These are phyloP conservation scores for Leonotis leonurus DNA, from an alignment of 257 asterid species.

Conservation along the genomic window DNA sequence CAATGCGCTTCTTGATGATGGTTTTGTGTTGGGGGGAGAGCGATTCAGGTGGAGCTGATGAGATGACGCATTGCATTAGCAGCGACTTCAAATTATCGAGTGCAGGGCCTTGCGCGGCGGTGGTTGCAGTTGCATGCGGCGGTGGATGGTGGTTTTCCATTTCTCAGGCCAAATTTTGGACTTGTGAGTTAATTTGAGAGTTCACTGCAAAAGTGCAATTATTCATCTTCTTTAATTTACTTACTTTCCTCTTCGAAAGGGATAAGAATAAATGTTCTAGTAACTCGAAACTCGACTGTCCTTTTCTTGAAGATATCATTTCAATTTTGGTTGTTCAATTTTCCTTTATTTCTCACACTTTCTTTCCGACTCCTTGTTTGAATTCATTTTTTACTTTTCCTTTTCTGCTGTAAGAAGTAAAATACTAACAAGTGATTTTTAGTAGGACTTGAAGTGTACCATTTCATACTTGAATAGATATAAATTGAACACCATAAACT, in stretches of 20 bases:
- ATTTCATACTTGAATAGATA: background rate
- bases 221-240: no score
- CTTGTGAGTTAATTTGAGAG: no score
- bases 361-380: no score
- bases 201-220: no score
- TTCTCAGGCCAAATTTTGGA: background rate
- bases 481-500: background rate
- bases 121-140: constrained; percentile 25
- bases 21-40: constrained; percentile 21
- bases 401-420: no score
- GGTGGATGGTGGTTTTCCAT: constrained; percentile 15
- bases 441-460: background rate
- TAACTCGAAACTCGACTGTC: no score
- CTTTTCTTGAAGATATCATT: no score
- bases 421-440: background rate
- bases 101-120: constrained; percentile 11
- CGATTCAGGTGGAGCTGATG: constrained; percentile 21
- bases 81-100: constrained; percentile 27
- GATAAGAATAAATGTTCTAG: no score
- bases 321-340: no score
- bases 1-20: constrained; percentile 26
- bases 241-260: background rate
- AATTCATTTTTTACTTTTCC: no score
- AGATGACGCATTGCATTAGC: constrained; percentile 24
- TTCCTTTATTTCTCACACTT: no score